Evolutionary conservation across 495 filamentous ascomycete species (phyloP), one percentile per base, ranked within the genome.

Genomic region (Tuber indicum): DNA sequence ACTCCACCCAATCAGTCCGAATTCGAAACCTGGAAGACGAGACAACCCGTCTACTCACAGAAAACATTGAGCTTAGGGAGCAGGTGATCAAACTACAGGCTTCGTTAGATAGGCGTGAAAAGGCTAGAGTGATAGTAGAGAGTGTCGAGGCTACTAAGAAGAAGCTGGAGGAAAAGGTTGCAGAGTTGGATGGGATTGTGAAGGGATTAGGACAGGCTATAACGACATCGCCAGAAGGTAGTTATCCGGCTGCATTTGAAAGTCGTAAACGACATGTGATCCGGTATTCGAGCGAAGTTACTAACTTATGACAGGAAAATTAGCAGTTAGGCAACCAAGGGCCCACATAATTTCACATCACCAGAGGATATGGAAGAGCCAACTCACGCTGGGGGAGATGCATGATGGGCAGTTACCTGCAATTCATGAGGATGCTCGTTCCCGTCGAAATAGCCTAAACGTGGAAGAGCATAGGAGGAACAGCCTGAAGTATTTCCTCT

Each of bases 1-100:
- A 99, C 86, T 96, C 96, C 3, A 91, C 90, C 77, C 96, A 98
- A 84, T 94, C 93, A 26, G 87, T 95, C 47, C 92, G 93, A 77
- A 98, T 99, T 79, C 92, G 94, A 75, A 90, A 86, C 72, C 88
- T 98, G 52, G 94, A 98, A 84, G 90, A 90, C 74, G 94, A 99
- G 85, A 90, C 90, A 47, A 92, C 93, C 23, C 90, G 92, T 44
- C 86, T 98, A 17, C 86, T 97, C 75, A 89, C 91, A 26, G 96
- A 99, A 79, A 98, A 98, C 84, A 90, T 97, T 41, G 89, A 91
- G 0, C 88, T 99, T 0, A 90, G 93, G 72, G 90, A 93, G 76
- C 90, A 94, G 78, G 87, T 96, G 26, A 86, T 96, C 77, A 90
- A 90, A 66, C 86, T 96, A 10, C 89, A 93, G 73, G 89, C 90